Conservation (phyloP, 371 early-diverging fungal species). For the Apophysomyces variabilis region DNA sequence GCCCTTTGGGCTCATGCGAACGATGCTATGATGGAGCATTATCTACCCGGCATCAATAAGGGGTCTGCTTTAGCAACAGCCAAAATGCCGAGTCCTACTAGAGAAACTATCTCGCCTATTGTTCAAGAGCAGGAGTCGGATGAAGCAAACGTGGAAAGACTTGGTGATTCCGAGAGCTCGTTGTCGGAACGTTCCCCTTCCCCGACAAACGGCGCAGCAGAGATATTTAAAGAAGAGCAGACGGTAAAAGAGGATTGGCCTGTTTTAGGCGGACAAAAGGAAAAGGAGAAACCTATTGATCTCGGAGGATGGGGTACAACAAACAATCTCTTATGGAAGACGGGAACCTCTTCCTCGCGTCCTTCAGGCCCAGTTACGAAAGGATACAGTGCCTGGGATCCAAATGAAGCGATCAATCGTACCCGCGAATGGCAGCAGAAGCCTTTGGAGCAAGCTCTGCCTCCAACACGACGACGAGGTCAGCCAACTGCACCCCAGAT, state of each 20-base stretch:
- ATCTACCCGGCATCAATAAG: background rate
- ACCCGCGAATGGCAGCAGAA: conserved; percentile 20
- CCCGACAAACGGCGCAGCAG: background rate
- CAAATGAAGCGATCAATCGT: conserved; percentile 10
- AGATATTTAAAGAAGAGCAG: conserved; percentile 3
- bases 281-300: background rate
- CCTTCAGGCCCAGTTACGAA: background rate
- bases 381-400: conserved; percentile 13
- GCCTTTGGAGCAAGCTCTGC: background rate
- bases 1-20: conserved; percentile 24
- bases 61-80: background rate
- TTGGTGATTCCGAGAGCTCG: background rate
- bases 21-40: conserved; percentile 15
- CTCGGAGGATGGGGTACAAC: conserved; percentile 39
- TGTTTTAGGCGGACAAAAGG: background rate
- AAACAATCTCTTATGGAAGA: conserved; percentile 14
- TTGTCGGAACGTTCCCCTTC: background rate
- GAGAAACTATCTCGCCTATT: background rate
- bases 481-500: background rate
- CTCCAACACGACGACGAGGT: background rate
- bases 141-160: too few relatives aligned
- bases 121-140: too few relatives aligned
- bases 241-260: conserved; percentile 5
- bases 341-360: background rate
- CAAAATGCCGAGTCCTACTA: background rate